These are phyloP conservation scores for Tolypocladium guangdongense DNA, from an alignment of 2,329 filamentous ascomycete species.

Conservation along the genomic window DNA sequence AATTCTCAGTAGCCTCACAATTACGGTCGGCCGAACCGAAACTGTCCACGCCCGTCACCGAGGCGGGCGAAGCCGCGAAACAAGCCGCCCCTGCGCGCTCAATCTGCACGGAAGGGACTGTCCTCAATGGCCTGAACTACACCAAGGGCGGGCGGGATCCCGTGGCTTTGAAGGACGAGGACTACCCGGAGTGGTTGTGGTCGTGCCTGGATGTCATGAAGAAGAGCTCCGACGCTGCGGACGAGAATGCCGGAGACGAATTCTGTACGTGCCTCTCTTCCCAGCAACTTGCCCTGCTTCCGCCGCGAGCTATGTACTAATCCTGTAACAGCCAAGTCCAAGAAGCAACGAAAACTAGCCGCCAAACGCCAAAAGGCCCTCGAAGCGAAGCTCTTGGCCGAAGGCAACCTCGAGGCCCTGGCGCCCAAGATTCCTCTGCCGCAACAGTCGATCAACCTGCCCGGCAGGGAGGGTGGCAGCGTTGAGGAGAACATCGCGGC, in stretches of 20 bases:
- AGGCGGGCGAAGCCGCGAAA: constrained; percentile 19
- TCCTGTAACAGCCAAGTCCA: constrained; percentile 58
- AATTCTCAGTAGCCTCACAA: constrained; percentile 29
- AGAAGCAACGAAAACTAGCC: constrained; percentile 65
- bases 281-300: neutral
- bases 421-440: constrained; percentile 62
- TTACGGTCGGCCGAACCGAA: constrained; percentile 25
- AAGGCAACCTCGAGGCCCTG: constrained; percentile 55
- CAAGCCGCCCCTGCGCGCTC: constrained; percentile 25
- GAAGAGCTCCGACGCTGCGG: constrained; percentile 36
- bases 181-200: constrained; percentile 79
- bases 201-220: constrained; percentile 52
- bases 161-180: constrained; percentile 59
- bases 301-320: neutral
- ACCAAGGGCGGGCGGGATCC: constrained; percentile 64
- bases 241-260: constrained; percentile 55
- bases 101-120: constrained; percentile 55
- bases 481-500: constrained; percentile 36
- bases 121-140: constrained; percentile 66
- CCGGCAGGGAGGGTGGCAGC: constrained; percentile 32
- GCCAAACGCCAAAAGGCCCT: constrained; percentile 48
- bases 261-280: constrained; percentile 53
- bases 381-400: constrained; percentile 49
- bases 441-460: constrained; percentile 68
- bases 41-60: constrained; percentile 23